Percentiles rank a stretch among this genome's conserved stretches.
Evolutionary conservation across 352 stramenopile species (phyloP).

Genomic region (Globisporangium paroecandrum): DNA sequence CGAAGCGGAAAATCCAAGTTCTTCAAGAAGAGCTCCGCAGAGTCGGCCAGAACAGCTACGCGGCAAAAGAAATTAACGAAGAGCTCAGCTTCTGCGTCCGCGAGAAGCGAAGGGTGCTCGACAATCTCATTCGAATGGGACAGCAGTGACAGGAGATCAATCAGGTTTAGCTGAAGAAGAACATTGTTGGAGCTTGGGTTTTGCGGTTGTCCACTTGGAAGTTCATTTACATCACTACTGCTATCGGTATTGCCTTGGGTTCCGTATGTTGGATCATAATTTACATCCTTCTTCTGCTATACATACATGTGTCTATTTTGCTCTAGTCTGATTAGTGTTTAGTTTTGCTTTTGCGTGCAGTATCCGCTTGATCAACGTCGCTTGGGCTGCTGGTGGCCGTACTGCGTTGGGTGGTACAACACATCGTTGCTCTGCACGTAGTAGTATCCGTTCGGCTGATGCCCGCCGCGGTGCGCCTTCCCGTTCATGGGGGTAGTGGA

Average conservation of each 20-base stretch:
- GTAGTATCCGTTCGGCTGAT: slow-evolving; percentile 13
- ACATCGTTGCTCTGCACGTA: slow-evolving; percentile 14
- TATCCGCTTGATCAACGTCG: background rate
- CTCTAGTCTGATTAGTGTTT: background rate
- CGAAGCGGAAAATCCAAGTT: slow-evolving; percentile 23
- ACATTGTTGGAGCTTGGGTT: background rate
- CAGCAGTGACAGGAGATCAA: background rate
- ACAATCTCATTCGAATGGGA: slow-evolving; percentile 1
- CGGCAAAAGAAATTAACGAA: slow-evolving; percentile 6
- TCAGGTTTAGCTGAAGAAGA: background rate
- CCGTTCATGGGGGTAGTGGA: slow-evolving; percentile 3
- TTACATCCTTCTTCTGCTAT: background rate
- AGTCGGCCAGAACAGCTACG: slow-evolving; percentile 1
- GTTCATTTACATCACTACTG: background rate
- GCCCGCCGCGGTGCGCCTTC: background rate
- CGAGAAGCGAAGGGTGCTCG: slow-evolving; percentile 16
- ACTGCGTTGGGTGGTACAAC: background rate
- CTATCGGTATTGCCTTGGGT: background rate
- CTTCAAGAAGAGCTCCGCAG: slow-evolving; percentile 18
- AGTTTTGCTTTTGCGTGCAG: background rate
- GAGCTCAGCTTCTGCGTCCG: slow-evolving; percentile 21
- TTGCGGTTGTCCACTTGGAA: background rate
- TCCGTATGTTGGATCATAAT: background rate
- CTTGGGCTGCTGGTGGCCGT: slow-evolving; percentile 5
- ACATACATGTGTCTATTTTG: background rate